Evolutionary conservation across 345 rosid species (phyloP).

Genomic region (Boechera stricta): DNA sequence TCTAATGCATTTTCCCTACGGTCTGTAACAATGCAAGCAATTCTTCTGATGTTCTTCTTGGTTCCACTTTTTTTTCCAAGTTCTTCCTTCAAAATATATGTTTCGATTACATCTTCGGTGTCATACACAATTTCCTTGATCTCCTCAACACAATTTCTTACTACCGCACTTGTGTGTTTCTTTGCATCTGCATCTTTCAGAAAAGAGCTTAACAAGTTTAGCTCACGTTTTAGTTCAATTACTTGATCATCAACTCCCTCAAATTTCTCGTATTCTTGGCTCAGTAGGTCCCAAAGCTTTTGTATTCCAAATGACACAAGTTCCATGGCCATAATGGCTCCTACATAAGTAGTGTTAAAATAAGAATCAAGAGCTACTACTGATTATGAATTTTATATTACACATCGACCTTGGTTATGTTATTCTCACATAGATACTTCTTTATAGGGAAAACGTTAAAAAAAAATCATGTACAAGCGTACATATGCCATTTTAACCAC

Average conservation of each 20-base stretch:
- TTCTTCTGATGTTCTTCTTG: not conserved
- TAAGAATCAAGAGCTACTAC: too few relatives aligned
- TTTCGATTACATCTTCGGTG: slow-evolving; percentile 40
- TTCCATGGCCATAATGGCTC: not conserved
- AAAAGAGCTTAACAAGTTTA: not conserved
- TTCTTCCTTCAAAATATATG: slow-evolving; percentile 6
- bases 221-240: not conserved
- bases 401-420: too few relatives aligned
- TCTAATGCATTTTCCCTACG: not conserved
- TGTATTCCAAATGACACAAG: not conserved
- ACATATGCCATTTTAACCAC: too few relatives aligned
- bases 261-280: not conserved
- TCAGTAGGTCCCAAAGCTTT: not conserved
- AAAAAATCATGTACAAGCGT: too few relatives aligned
- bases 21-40: not conserved
- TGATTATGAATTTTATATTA: too few relatives aligned
- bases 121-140: slow-evolving; percentile 38
- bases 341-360: not conserved
- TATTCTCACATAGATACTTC: too few relatives aligned
- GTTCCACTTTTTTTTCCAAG: not conserved
- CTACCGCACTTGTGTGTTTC: not conserved
- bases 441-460: too few relatives aligned
- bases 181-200: slow-evolving; percentile 14
- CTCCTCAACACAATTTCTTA: not conserved
- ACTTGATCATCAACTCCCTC: not conserved